Conservation (phyloP, 441 rosid species). For the Adansonia madagascariensis region DNA sequence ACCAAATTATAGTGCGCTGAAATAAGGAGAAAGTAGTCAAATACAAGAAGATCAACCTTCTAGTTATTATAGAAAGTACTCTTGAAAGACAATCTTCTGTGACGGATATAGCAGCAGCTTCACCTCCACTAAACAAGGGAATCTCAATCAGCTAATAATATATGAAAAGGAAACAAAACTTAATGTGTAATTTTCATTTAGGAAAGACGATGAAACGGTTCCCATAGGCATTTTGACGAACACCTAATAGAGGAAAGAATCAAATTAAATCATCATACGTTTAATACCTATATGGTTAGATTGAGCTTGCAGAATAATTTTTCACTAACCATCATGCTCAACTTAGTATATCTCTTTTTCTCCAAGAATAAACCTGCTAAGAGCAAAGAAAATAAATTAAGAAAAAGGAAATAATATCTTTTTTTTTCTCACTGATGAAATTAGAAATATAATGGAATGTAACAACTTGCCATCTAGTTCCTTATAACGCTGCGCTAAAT, state of each 20-base stretch:
- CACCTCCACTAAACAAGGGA: conserved; percentile 8
- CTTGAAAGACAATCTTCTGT: neutral
- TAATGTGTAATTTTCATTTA: neutral
- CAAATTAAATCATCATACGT: neutral
- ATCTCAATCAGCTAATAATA: neutral
- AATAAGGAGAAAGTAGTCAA: neutral
- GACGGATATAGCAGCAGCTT: neutral
- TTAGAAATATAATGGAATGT: neutral
- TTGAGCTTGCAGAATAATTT: neutral
- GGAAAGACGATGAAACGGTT: neutral
- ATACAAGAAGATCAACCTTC: conserved; percentile 3
- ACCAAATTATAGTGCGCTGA: neutral
- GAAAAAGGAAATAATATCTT: neutral
- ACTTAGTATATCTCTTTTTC: conserved; percentile 28
- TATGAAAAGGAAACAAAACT: neutral
- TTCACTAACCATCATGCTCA: neutral
- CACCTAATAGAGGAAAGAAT: neutral
- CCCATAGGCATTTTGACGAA: conserved; percentile 14
- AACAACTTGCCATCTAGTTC: neutral
- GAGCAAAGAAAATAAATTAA: neutral
- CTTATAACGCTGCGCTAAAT: neutral
- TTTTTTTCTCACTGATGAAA: neutral
- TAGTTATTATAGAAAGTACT: neutral
- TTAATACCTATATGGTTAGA: neutral
- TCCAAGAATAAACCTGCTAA: conserved; percentile 21